These are phyloP conservation scores for Metschnikowia matae DNA, from an alignment of 805 yeast genomes.

Conservation along the genomic window DNA sequence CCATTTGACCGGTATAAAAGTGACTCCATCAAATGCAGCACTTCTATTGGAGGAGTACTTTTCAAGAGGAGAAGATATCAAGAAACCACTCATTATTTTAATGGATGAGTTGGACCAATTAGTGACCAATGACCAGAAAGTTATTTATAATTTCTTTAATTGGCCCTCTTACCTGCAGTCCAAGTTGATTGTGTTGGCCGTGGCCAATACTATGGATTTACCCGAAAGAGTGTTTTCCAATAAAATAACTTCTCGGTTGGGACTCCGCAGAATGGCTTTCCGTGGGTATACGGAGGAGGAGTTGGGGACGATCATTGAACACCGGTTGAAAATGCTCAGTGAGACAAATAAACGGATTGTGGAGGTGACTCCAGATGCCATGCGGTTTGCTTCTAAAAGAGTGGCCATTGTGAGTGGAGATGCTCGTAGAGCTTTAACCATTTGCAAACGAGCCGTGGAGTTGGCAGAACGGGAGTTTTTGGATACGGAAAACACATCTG, in stretches of 20 bases:
- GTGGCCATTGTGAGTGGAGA: conserved; percentile 97
- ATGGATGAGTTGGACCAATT: conserved; percentile 94
- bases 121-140: conserved; percentile 74
- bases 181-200: conserved; percentile 80
- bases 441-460: conserved; percentile 86
- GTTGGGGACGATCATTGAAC: conserved; percentile 66
- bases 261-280: conserved; percentile 80
- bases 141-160: conserved; percentile 93
- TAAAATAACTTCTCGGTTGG: conserved; percentile 87
- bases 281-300: conserved; percentile 84
- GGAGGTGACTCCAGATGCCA: conserved; percentile 61
- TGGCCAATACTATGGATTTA: conserved; percentile 95
- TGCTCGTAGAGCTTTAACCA: conserved; percentile 86
- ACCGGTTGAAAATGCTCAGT: conserved; percentile 52
- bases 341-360: conserved; percentile 39
- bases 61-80: conserved; percentile 15
- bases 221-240: conserved; percentile 87
- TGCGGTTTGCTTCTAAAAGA: conserved; percentile 87
- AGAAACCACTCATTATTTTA: conserved; percentile 63
- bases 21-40: conserved; percentile 62
- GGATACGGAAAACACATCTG: conserved; percentile 22
- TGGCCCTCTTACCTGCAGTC: conserved; percentile 90
- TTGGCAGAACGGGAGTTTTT: conserved; percentile 67
- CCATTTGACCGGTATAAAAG: conserved; percentile 54
- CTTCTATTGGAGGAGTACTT: conserved; percentile 70